phyloP scores from a whole-genome alignment of 2,329 filamentous ascomycete genomes.

The Diaporthe vaccinii region DNA sequence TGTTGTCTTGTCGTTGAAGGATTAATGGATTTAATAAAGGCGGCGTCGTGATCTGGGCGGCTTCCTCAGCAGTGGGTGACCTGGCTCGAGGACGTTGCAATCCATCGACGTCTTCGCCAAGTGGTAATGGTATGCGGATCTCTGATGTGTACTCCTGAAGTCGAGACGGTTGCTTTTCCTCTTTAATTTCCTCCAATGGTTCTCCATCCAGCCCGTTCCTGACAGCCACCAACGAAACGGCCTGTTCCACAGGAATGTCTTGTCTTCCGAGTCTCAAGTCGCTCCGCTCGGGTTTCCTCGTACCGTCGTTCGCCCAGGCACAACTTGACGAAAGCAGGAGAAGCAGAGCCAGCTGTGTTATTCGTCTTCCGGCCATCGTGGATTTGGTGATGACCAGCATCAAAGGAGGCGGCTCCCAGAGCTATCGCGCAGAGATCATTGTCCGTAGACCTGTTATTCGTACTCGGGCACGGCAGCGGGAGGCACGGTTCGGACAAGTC shows the following conservation, averaged over 20 bases:
- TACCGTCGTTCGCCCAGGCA: constrained; percentile 43
- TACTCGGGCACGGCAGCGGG: constrained; percentile 7
- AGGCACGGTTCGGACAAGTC: neutral
- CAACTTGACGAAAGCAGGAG: constrained; percentile 45
- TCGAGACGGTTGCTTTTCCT: neutral
- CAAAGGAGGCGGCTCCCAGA: constrained; percentile 23
- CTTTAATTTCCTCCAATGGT: neutral
- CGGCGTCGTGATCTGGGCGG: constrained; percentile 45
- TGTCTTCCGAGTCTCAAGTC: constrained; percentile 22
- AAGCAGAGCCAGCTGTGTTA: constrained; percentile 44
- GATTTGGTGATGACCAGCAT: constrained; percentile 39
- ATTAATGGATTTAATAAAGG: constrained; percentile 38
- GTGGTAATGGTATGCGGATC: neutral
- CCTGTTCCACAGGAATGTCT: neutral
- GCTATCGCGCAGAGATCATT: constrained; percentile 32
- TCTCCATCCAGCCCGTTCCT: neutral
- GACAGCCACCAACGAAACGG: neutral
- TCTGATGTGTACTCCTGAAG: neutral
- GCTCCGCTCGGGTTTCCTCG: constrained; percentile 23
- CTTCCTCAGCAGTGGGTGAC: constrained; percentile 35
- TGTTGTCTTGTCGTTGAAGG: constrained; percentile 43
- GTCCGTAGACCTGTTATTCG: neutral
- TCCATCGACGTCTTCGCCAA: neutral
- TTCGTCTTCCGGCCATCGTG: constrained; percentile 43
- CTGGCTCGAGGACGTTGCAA: constrained; percentile 11